A percentile compares a stretch with the other conserved stretches of the same genome.
These are phyloP conservation scores for Cryptomeria japonica DNA, from an alignment of 75 land plant genomes.

Conservation along the genomic window DNA sequence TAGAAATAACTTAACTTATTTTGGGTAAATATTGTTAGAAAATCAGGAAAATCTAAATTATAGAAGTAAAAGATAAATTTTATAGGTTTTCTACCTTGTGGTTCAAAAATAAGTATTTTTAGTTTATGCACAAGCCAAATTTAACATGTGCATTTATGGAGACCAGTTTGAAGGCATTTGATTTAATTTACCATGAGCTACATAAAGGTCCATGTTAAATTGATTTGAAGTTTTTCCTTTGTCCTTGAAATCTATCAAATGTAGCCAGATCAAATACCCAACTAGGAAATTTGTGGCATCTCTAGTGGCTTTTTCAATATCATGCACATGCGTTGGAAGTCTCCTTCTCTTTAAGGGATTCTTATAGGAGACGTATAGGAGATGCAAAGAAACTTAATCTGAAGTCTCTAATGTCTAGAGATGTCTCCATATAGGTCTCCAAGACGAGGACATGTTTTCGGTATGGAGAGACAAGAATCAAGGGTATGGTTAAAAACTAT, in stretches of 20 bases:
- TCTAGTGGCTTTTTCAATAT: not conserved
- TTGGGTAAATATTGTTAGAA: not conserved
- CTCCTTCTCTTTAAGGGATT: too few species aligned
- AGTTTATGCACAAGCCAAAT: not conserved
- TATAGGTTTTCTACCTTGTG: not conserved
- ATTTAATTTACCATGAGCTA: not conserved
- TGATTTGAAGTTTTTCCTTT: not conserved
- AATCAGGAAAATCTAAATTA: not conserved
- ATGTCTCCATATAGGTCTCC: too few species aligned
- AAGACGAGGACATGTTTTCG: too few species aligned
- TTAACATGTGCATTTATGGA: not conserved
- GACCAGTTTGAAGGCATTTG: not conserved
- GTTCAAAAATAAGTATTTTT: not conserved
- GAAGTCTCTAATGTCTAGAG: too few species aligned
- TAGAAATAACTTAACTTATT: not conserved
- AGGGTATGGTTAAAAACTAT: too few species aligned
- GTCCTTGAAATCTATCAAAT: not conserved
- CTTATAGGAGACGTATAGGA: too few species aligned
- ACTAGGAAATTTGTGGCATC: not conserved
- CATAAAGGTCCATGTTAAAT: not conserved
- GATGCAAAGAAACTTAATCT: too few species aligned
- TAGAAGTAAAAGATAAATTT: not conserved
- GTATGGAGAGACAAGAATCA: too few species aligned
- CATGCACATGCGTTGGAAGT: too few species aligned
- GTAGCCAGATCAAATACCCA: not conserved